These are phyloP conservation scores for Agarophyton chilense DNA, from an alignment of 23 red algal genomes.

Conservation along the genomic window DNA sequence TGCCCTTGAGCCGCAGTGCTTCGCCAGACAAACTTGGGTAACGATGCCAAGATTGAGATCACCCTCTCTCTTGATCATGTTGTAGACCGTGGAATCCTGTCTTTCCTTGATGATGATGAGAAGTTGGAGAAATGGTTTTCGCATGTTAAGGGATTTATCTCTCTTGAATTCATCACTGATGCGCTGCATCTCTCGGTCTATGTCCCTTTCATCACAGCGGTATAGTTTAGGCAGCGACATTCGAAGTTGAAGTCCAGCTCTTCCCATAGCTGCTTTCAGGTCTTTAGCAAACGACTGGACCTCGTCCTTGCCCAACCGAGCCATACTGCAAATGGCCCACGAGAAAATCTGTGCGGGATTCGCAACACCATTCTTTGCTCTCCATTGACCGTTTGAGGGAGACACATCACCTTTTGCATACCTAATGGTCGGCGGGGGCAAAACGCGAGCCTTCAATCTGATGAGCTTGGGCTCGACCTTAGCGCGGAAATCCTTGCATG, in stretches of 20 bases:
- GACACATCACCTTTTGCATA: conserved; percentile 8
- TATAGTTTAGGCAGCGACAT: conserved; percentile 9
- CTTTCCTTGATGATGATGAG: conserved; percentile 58
- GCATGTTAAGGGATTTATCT: not conserved
- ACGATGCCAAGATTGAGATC: conserved; percentile 51
- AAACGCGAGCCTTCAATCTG: conserved; percentile 45
- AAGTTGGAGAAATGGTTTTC: conserved; percentile 42
- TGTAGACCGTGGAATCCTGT: conserved; percentile 40
- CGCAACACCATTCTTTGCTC: not conserved
- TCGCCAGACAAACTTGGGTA: conserved; percentile 48
- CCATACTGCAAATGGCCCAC: conserved; percentile 24
- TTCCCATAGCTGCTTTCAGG: not conserved
- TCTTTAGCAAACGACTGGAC: conserved; percentile 23
- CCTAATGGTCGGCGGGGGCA: conserved; percentile 24
- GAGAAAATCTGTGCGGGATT: not conserved
- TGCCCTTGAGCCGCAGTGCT: conserved; percentile 29
- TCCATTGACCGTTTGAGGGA: conserved; percentile 48
- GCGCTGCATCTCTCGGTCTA: not conserved
- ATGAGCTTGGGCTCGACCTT: conserved; percentile 5
- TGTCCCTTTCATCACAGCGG: not conserved
- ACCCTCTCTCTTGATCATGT: conserved; percentile 45
- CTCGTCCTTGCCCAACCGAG: conserved; percentile 1
- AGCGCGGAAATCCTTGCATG: conserved; percentile 44
- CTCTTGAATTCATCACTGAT: conserved; percentile 10
- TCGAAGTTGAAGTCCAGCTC: not conserved